Conservation (phyloP, 345 rosid species). For the Gossypium anomalum region DNA sequence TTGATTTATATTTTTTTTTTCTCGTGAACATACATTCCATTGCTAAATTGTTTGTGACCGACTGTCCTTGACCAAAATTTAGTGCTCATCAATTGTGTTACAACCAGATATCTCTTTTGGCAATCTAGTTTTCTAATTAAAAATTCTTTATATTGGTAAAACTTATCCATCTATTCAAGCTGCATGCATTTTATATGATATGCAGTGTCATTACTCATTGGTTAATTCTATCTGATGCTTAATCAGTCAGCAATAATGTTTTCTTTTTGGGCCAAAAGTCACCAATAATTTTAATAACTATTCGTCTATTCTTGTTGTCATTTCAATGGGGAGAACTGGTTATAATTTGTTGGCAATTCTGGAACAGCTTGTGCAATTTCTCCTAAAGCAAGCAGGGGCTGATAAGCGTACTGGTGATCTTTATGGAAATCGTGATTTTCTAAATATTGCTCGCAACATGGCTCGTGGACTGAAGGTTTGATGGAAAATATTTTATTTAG, state of each 20-base stretch:
- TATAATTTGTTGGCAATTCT: constrained; percentile 26
- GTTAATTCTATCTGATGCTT: background rate
- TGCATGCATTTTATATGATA: background rate
- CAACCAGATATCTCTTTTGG: background rate
- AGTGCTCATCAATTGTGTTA: background rate
- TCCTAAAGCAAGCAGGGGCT: constrained; percentile 92
- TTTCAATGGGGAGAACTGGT: constrained; percentile 2
- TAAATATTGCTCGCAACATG: constrained; percentile 98
- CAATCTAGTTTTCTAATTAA: background rate
- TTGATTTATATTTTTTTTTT: background rate
- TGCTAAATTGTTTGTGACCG: constrained; percentile 7
- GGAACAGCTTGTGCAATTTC: constrained; percentile 88
- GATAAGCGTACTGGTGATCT: constrained; percentile 95
- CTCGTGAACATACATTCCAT: background rate
- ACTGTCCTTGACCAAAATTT: background rate
- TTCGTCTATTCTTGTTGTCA: background rate
- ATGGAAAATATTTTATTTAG: constrained; percentile 10
- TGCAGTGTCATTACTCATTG: background rate
- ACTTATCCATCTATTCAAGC: background rate
- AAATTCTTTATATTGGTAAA: background rate
- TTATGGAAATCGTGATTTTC: constrained; percentile 85
- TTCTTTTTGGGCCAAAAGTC: background rate
- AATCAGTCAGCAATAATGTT: background rate
- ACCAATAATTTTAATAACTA: background rate
- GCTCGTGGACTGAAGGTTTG: constrained; percentile 98